Percentiles rank a stretch among this genome's conserved stretches.
Conservation (phyloP, 2,329 filamentous ascomycete species). For the Cladosporium sp. region DNA sequence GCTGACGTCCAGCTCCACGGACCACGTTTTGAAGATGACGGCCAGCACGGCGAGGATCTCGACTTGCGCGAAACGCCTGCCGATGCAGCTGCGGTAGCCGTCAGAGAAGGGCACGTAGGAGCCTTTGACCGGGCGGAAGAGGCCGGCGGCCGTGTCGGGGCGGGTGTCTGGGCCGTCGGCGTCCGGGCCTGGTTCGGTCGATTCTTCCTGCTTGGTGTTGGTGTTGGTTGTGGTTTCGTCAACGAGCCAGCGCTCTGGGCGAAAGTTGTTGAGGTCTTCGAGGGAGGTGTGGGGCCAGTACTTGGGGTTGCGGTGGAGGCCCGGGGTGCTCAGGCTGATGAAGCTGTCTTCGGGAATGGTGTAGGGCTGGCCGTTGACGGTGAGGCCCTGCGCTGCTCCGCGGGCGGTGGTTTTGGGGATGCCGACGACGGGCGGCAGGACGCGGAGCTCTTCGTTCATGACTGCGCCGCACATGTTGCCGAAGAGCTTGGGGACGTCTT, state of each 20-base stretch:
- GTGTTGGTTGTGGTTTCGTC: constrained; percentile 25
- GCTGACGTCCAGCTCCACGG: constrained; percentile 65
- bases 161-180: constrained; percentile 57
- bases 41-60: constrained; percentile 53
- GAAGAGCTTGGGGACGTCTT: constrained; percentile 61
- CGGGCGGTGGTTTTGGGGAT: constrained; percentile 62
- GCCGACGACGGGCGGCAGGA: constrained; percentile 66
- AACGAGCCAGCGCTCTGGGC: constrained; percentile 68
- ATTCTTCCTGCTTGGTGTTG: constrained; percentile 30
- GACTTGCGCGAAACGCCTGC: constrained; percentile 54
- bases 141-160: constrained; percentile 54
- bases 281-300: constrained; percentile 59
- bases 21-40: constrained; percentile 54
- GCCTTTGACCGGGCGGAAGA: constrained; percentile 56
- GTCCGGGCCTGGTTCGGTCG: constrained; percentile 30
- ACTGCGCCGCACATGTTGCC: constrained; percentile 68
- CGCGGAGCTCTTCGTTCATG: constrained; percentile 71
- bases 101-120: constrained; percentile 55
- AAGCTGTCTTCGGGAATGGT: constrained; percentile 54
- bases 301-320: constrained; percentile 63
- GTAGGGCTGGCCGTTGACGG: constrained; percentile 54
- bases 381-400: constrained; percentile 52
- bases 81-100: constrained; percentile 52
- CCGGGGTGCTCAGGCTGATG: constrained; percentile 55
- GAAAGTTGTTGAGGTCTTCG: constrained; percentile 63